Percentiles rank a stretch among this genome's conserved stretches.
These are phyloP conservation scores for Torulaspora pretoriensis DNA, from an alignment of 1,139 yeast genomes.

Conservation along the genomic window DNA sequence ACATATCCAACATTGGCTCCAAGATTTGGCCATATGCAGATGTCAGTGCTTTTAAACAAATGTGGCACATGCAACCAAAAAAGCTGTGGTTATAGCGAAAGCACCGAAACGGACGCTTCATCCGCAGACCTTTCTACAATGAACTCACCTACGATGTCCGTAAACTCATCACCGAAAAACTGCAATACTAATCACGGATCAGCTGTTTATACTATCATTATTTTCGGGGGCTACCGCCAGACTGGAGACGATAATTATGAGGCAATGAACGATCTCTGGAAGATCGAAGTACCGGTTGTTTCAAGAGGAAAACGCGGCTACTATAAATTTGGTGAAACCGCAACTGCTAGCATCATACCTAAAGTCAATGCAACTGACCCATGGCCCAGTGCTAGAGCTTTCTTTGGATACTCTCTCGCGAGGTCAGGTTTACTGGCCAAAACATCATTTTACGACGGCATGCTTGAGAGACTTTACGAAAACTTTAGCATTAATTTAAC, in stretches of 20 bases:
- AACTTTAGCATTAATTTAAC: conserved; percentile 22
- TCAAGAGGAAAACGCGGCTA: conserved; percentile 37
- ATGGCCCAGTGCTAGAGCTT: conserved; percentile 39
- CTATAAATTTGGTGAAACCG: conserved; percentile 36
- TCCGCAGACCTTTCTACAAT: background rate
- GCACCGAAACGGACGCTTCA: conserved; percentile 4
- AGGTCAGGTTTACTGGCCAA: conserved; percentile 17
- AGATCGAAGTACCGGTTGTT: conserved; percentile 40
- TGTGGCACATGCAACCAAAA: conserved; percentile 2
- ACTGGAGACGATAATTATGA: conserved; percentile 34
- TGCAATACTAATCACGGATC: conserved; percentile 11
- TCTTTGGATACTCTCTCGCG: conserved; percentile 34
- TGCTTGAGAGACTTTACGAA: conserved; percentile 22
- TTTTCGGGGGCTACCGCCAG: conserved; percentile 45
- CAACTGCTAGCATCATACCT: conserved; percentile 34
- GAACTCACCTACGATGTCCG: conserved; percentile 8
- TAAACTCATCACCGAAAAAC: conserved; percentile 4
- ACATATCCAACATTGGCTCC: conserved; percentile 41
- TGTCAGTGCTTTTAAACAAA: conserved; percentile 30
- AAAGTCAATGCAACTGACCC: conserved; percentile 15
- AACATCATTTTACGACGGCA: conserved; percentile 14
- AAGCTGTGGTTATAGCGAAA: conserved; percentile 6
- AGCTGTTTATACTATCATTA: conserved; percentile 33
- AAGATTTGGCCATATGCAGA: conserved; percentile 45
- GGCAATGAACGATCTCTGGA: conserved; percentile 48